Percentiles rank a stretch among this genome's conserved stretches.
Conservation (phyloP, 192 early-diverging fungal genomes). For the Mortierella hygrophila region DNA sequence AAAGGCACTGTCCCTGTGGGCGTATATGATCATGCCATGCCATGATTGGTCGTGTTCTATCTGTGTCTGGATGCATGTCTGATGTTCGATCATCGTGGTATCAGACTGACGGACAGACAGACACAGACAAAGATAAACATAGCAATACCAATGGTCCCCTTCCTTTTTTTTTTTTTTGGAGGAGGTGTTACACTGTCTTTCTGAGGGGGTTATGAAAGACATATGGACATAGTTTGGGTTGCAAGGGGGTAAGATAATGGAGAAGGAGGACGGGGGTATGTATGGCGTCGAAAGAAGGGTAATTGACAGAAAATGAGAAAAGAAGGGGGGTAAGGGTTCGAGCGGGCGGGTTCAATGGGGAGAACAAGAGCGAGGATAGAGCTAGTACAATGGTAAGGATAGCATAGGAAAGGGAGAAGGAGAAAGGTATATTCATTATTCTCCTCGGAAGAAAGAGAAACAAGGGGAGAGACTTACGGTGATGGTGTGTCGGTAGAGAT, state of each 20-base stretch:
- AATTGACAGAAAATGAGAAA: background rate
- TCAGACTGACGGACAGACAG: too few relatives aligned
- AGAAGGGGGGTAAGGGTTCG: background rate
- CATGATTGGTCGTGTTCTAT: background rate
- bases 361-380: background rate
- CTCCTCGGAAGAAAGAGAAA: background rate
- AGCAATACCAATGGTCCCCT: background rate
- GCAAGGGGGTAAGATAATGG: too few relatives aligned
- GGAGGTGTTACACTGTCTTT: background rate
- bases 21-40: background rate
- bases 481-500: conserved; percentile 49
- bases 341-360: background rate
- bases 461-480: conserved; percentile 20
- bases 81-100: background rate
- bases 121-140: background rate
- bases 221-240: background rate
- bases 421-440: background rate
- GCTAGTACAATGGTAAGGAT: background rate
- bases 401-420: background rate
- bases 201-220: background rate
- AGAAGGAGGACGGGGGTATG: background rate
- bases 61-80: background rate
- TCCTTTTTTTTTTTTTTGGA: background rate
- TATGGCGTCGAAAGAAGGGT: background rate
- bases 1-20: background rate